Evolutionary conservation across 2,329 filamentous ascomycete genomes (phyloP).

Genomic region (Gliomastix tumulicola): DNA sequence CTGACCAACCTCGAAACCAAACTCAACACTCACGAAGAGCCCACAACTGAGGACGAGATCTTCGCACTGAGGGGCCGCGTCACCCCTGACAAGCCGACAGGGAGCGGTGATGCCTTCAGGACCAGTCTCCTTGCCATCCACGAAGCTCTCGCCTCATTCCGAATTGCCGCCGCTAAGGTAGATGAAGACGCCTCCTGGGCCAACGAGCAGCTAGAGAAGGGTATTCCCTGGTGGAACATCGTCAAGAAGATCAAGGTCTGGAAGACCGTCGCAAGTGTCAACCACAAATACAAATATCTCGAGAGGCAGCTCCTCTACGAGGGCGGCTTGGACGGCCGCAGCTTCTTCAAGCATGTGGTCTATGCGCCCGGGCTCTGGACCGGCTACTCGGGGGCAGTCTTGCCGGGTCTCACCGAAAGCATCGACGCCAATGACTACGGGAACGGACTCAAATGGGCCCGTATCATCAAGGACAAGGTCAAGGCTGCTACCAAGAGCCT

Average conservation of each 20-base stretch:
- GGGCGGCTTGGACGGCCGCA: conserved; percentile 68
- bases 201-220: conserved; percentile 33
- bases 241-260: conserved; percentile 60
- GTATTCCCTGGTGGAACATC: conserved; percentile 75
- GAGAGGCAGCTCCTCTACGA: conserved; percentile 75
- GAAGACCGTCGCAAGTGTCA: conserved; percentile 58
- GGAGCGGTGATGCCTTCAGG: conserved; percentile 30
- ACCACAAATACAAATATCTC: conserved; percentile 75
- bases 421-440: conserved; percentile 52
- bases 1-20: conserved; percentile 43
- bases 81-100: conserved; percentile 13
- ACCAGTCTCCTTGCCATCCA: conserved; percentile 29
- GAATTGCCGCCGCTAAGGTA: conserved; percentile 31
- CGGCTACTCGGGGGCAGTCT: conserved; percentile 72
- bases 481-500: conserved; percentile 34
- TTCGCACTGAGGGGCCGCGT: conserved; percentile 19
- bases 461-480: conserved; percentile 48
- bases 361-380: conserved; percentile 91
- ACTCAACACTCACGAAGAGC: conserved; percentile 23
- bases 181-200: conserved; percentile 36
- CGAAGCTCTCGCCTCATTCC: conserved; percentile 26
- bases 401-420: conserved; percentile 55
- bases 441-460: conserved; percentile 52
- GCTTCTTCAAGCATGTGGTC: conserved; percentile 93
- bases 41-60: conserved; percentile 14